These are phyloP conservation scores for Stemphylium lycopersici DNA, from an alignment of 2,329 filamentous ascomycete species.

Conservation along the genomic window DNA sequence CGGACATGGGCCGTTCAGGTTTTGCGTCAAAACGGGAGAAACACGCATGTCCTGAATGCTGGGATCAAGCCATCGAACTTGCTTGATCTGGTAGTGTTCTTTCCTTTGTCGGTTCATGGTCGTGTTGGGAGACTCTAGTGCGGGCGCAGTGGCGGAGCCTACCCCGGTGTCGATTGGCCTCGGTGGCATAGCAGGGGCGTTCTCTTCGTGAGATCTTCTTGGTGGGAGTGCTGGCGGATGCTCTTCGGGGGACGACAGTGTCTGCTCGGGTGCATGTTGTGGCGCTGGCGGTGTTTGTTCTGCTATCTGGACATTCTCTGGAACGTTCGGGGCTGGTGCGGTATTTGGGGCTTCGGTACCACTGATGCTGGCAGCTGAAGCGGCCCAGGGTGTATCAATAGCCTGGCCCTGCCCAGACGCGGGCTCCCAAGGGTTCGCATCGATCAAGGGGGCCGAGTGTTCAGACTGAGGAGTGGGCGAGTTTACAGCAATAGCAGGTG, in stretches of 20 bases:
- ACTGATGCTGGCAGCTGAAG: background rate
- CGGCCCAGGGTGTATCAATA: background rate
- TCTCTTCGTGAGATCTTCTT: conserved; percentile 42
- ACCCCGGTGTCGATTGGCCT: conserved; percentile 37
- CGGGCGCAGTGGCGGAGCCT: conserved; percentile 21
- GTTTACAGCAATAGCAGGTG: conserved; percentile 39
- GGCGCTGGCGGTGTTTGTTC: conserved; percentile 24
- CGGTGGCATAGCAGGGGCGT: conserved; percentile 43
- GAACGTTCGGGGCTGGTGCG: conserved; percentile 34
- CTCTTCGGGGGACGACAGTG: conserved; percentile 20
- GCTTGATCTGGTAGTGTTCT: conserved; percentile 93
- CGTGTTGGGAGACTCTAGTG: conserved; percentile 50
- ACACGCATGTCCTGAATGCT: conserved; percentile 66
- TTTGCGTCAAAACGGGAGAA: conserved; percentile 91
- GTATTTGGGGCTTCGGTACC: conserved; percentile 18
- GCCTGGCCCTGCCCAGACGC: conserved; percentile 2
- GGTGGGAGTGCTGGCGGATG: conserved; percentile 42
- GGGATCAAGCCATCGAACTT: conserved; percentile 81
- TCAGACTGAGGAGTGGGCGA: conserved; percentile 25
- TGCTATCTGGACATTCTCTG: conserved; percentile 32
- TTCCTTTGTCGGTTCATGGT: conserved; percentile 56
- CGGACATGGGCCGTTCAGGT: conserved; percentile 92
- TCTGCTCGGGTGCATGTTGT: conserved; percentile 10
- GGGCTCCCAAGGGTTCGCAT: conserved; percentile 37
- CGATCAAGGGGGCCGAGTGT: conserved; percentile 31